These are phyloP conservation scores for Hygrophila difformis DNA, from an alignment of 257 asterid species.

Conservation along the genomic window DNA sequence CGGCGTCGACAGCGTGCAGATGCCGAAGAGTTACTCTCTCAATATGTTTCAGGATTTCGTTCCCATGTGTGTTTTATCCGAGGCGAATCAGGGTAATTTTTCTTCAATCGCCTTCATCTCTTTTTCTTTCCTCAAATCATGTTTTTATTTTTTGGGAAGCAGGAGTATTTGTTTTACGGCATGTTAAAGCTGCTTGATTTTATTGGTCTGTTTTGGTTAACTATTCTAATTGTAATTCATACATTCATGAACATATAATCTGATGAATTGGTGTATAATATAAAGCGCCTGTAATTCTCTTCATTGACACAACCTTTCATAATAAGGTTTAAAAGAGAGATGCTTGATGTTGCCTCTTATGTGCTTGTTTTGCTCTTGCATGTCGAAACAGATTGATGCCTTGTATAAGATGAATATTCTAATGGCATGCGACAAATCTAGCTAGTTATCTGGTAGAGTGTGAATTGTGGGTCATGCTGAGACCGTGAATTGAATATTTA, in stretches of 20 bases:
- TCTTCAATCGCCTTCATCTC: background rate
- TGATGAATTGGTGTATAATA: background rate
- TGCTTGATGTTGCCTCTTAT: background rate
- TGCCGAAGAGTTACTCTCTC: slow-evolving; percentile 78
- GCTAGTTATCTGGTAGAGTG: background rate
- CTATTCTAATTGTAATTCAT: too few relatives aligned
- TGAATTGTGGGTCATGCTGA: background rate
- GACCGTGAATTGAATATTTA: too few relatives aligned
- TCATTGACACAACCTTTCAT: background rate
- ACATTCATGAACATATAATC: background rate
- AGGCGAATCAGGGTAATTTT: slow-evolving; percentile 54
- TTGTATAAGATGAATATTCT: background rate
- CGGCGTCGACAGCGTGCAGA: slow-evolving; percentile 35
- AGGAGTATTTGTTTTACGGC: too few relatives aligned
- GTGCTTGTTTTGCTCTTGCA: background rate
- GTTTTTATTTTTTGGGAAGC: too few relatives aligned
- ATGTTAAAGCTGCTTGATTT: too few relatives aligned
- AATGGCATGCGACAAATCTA: too few relatives aligned
- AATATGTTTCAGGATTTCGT: slow-evolving; percentile 83
- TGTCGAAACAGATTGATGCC: background rate
- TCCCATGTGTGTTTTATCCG: slow-evolving; percentile 83
- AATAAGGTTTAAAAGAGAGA: background rate
- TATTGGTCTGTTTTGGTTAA: too few relatives aligned
- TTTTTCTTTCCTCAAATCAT: too few relatives aligned
- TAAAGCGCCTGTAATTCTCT: too few relatives aligned